Conservation (phyloP, 2,329 filamentous ascomycete species). For the Intubia oerlemansii region DNA sequence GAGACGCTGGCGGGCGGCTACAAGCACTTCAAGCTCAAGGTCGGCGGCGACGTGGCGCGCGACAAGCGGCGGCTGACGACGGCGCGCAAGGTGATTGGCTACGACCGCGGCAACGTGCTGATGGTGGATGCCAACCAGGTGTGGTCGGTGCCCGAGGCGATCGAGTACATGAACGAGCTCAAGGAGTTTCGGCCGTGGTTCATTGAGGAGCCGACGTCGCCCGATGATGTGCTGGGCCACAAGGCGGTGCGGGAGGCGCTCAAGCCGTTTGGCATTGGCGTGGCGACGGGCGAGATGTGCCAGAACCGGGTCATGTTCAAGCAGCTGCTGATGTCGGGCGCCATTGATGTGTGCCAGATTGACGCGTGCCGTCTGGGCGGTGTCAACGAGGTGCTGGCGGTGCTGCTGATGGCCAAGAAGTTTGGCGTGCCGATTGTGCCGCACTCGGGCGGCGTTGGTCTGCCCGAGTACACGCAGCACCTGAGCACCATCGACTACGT, state of each 20-base stretch:
- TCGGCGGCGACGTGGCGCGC: conserved; percentile 50
- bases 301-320: conserved; percentile 92
- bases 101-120: conserved; percentile 57
- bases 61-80: conserved; percentile 52
- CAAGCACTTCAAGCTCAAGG: conserved; percentile 79
- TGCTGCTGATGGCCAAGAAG: conserved; percentile 67
- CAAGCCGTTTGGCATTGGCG: conserved; percentile 51
- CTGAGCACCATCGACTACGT: conserved; percentile 86
- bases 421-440: conserved; percentile 66
- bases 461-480: conserved; percentile 89
- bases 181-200: conserved; percentile 78
- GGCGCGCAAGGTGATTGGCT: conserved; percentile 31
- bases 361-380: conserved; percentile 80
- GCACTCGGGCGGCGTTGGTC: conserved; percentile 71
- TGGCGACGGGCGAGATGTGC: conserved; percentile 87
- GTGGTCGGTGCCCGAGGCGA: conserved; percentile 78
- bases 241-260: conserved; percentile 67
- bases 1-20: conserved; percentile 63
- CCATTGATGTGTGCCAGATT: conserved; percentile 76
- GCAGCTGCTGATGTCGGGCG: conserved; percentile 60
- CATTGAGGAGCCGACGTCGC: conserved; percentile 83
- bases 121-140: conserved; percentile 93
- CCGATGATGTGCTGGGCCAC: conserved; percentile 78
- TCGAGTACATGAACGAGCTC: conserved; percentile 67
- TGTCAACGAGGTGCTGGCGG: conserved; percentile 82